Conservation (phyloP, 371 early-diverging fungal species). For the Haplosporangium sp. region DNA sequence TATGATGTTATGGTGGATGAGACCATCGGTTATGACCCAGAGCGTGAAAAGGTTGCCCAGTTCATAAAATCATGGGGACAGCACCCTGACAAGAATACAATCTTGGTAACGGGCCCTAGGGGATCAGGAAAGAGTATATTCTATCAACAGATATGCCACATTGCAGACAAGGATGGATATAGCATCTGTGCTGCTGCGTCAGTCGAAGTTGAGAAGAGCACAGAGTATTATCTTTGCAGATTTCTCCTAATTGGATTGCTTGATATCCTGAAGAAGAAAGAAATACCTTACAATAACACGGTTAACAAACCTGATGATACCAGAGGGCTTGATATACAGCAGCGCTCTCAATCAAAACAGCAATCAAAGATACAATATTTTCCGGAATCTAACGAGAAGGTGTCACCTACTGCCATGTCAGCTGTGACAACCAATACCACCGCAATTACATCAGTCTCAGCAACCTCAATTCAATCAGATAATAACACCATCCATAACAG, state of each 20-base stretch:
- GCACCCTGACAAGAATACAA: conserved; percentile 25
- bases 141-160: conserved; percentile 37
- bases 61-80: conserved; percentile 61
- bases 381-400: neutral
- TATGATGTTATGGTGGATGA: conserved; percentile 47
- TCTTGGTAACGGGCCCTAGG: conserved; percentile 34
- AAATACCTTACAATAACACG: conserved; percentile 21
- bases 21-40: conserved; percentile 64
- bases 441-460: neutral
- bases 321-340: neutral
- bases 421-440: neutral
- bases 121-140: conserved; percentile 54
- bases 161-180: conserved; percentile 44
- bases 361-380: neutral
- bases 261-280: conserved; percentile 57
- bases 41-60: conserved; percentile 58
- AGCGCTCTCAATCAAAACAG: neutral
- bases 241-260: conserved; percentile 48
- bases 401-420: neutral
- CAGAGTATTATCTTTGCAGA: conserved; percentile 65
- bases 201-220: conserved; percentile 68
- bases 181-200: conserved; percentile 60
- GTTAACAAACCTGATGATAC: neutral
- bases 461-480: neutral
- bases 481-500: neutral